phyloP scores from a whole-genome alignment of 306 rosid species.

The Cicer cuneatum region DNA sequence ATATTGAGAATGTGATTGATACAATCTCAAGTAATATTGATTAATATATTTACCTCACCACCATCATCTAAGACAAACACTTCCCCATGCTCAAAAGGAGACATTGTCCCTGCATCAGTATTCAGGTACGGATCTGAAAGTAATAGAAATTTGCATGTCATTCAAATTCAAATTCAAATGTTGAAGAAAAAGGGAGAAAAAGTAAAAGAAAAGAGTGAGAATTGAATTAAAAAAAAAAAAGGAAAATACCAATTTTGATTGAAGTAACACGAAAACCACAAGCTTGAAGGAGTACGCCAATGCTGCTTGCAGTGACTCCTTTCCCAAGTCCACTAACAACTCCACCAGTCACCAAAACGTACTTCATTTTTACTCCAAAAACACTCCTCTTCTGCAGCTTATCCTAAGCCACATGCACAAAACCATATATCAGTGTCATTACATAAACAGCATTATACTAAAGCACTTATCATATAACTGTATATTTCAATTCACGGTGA shows the following conservation, averaged over 20 bases:
- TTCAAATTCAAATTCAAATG: not conserved
- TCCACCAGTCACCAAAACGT: conserved; percentile 89
- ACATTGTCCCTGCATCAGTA: conserved; percentile 89
- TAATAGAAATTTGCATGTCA: not conserved
- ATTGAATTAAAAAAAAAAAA: not conserved
- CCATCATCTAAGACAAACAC: conserved; percentile 90
- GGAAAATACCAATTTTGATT: conserved; percentile 75
- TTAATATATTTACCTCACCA: conserved; percentile 66
- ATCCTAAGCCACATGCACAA: conserved; percentile 21
- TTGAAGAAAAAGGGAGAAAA: not conserved
- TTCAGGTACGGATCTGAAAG: conserved; percentile 80
- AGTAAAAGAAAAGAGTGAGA: not conserved
- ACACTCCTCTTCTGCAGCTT: conserved; percentile 9
- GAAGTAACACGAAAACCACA: conserved; percentile 88
- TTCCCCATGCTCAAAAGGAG: conserved; percentile 91
- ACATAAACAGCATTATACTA: conserved; percentile 24
- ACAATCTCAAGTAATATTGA: conserved; percentile 5
- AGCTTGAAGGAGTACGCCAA: conserved; percentile 75
- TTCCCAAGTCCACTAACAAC: conserved; percentile 92
- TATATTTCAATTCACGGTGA: no score
- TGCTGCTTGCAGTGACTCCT: conserved; percentile 90
- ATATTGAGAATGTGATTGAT: not conserved
- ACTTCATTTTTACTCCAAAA: conserved; percentile 59
- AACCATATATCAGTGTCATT: conserved; percentile 19
- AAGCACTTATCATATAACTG: not conserved